Base-by-base conservation (phyloP, 2,329 filamentous ascomycete species). In the Phaeoacremonium minimum region DNA sequence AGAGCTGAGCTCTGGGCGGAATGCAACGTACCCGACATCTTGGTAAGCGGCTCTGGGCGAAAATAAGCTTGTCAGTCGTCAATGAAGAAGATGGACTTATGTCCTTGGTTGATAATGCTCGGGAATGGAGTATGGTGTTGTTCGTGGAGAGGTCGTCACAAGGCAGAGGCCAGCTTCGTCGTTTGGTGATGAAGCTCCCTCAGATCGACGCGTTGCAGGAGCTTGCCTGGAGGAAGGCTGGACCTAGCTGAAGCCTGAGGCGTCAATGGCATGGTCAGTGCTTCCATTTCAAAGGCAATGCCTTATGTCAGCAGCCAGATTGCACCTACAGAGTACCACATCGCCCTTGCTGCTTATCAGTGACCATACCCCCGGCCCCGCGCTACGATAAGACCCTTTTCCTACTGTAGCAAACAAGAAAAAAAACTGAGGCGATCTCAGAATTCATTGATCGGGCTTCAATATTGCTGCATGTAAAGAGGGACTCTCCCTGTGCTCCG, bases 11-110 rank as follows among this genome's bases (percentile, higher is more conserved):
- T 37, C 30, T 37, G 45, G 32, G 22, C 33, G 31, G 19, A 28
- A 18, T 30, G 36, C 41, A 32, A 58, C 67, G 39, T 52, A 72
- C 73, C 69, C 62, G 72, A 75, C 73, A 76, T 76, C 55, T 55
- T 70, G 67, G 53, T 9, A 9, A 26, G 22, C n/a, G n/a, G n/a
- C n/a, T n/a, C n/a, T n/a, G n/a, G n/a, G n/a, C n/a, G n/a, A n/a
- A n/a, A n/a, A n/a, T n/a, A n/a, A n/a, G n/a, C n/a, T n/a, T n/a
- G n/a, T 28, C 39, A 38, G 29, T 26, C 17, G 30, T 15, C 31
- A 18, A 15, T 20, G 35, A 22, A 28, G 29, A n/a, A n/a, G n/a
- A n/a, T n/a, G n/a, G n/a, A n/a, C n/a, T n/a, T n/a, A n/a, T n/a
- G n/a, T n/a, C n/a, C n/a, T n/a, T n/a, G n/a, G n/a, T n/a, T n/a